Evolutionary conservation across 1,284 basidiomycete genomes (phyloP).

Genomic region (Melampsora americana): DNA sequence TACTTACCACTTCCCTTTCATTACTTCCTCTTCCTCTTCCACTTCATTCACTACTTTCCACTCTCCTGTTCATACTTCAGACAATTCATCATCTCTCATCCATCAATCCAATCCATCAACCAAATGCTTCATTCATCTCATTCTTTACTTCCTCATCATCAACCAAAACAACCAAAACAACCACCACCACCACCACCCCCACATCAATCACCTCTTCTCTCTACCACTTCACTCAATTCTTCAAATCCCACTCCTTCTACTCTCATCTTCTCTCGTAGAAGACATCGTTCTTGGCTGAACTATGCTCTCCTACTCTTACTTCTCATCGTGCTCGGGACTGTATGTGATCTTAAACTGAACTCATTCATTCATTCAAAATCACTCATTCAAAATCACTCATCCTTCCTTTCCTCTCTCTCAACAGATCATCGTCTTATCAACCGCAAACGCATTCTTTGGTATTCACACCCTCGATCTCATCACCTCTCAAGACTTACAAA

Average conservation of each 20-base stretch:
- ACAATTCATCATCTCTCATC: not conserved
- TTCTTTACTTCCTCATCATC: not conserved
- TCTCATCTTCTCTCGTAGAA: not conserved
- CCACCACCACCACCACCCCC: too few species aligned
- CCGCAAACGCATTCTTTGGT: constrained; percentile 22
- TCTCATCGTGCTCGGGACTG: constrained; percentile 23
- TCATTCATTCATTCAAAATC: not conserved
- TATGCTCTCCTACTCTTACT: constrained; percentile 7
- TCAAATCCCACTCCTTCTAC: not conserved
- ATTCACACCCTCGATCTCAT: constrained; percentile 24
- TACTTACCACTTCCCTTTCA: not conserved
- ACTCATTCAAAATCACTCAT: not conserved
- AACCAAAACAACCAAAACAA: not conserved
- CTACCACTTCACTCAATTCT: not conserved
- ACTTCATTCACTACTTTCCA: too few species aligned
- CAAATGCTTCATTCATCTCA: not conserved
- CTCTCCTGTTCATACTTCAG: not conserved
- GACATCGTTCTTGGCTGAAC: constrained; percentile 19
- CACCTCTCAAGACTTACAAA: constrained; percentile 11
- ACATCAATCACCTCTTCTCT: not conserved
- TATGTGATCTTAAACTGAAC: too few species aligned
- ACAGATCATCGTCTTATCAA: constrained; percentile 32
- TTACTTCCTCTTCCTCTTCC: not conserved
- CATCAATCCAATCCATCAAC: not conserved
- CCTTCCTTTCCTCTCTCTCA: not conserved